Base-by-base conservation (phyloP, 345 rosid genomes). In the Linum lewisii region DNA sequence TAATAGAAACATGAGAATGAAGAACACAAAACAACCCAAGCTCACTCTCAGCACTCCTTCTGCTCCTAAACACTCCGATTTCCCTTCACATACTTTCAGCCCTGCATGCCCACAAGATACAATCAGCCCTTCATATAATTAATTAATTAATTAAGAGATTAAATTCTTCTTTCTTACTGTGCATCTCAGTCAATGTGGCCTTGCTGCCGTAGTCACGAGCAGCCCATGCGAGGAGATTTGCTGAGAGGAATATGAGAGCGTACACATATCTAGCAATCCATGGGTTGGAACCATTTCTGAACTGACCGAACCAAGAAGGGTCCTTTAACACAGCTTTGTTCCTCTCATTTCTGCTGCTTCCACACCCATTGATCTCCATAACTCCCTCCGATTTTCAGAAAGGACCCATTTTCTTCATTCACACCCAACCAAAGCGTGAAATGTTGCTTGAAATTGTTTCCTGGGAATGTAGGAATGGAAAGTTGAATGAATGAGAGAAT, bases 11-110 rank as follows among this genome's bases (percentile, higher is more conserved):
- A 88, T 86, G 42, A 84, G 25, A 26, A 88, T 71, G 56, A 70
- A 88, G 74, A 92, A 92, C 86, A 88, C 90, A 74, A 84, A 88
- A 70, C 98, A 92, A 71, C 98, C 96, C 74, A 92, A 75, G 90
- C 98, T 92, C 58, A 92, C 93, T 1, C 98, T 86, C 61, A 86
- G 80, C 67, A 92, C 98, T 53, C 95, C 96, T 73, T 86, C 93
- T 0, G 96, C 82, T 5, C 98, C 98, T 42, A 82, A 81, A 75
- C 98, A 92, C 61, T 87, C 82, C n/a, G 60, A 70, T 60, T 81
- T 84, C 53, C 87, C 90, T 68, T 75, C 75, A 69, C 98, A 92
- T 13, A 79, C 77, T 65, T 74, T 78, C 58, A 92, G 78, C 63
- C 38, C 96, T 92, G 85, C 78, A 75, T 36, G 58, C 69, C 69